Evolutionary conservation across 129 eudicot genomes (phyloP), one percentile per base, ranked within the genome.

Genomic region (Helichrysum umbraculigerum): DNA sequence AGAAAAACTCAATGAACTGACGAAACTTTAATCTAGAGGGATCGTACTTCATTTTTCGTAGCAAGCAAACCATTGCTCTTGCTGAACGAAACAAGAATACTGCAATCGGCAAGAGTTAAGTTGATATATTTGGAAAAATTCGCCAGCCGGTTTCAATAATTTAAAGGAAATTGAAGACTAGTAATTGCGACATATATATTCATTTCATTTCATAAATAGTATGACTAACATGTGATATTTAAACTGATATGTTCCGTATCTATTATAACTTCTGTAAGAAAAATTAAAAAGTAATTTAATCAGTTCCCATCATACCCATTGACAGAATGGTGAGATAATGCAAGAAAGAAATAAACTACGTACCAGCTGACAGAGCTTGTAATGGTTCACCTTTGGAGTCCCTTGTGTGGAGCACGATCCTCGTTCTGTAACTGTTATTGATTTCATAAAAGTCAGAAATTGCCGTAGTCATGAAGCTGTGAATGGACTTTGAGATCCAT

Each of bases 361-460:
- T 64, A 64, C 69, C 69, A 32, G 44, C 69, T 64, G 44, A 30
- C 1, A 64, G 69, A 16, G 44, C 69, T 64, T 64, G 69, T 64
- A 64, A 6, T 14, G 69, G 44, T 34, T 64, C 22, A 32, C 69
- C 69, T 15, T 32, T 16, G 42, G 69, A 64, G 44, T 64, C 69
- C 5, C 69, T 64, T 30, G 69, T 64, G 69, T 64, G 44, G 69
- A 64, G 19, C 16, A 64, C 44, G 44, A 64, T 64, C 44, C 20
- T 64, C 14, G 44, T 64, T 12, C 44, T 64, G 69, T 34, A 64
- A 16, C 16, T 64, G 69, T 32, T 16, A 64, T 64, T 64, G 7
- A 32, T n/a, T 64, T 17, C 69, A 32, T 32, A 64, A 16, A 64
- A 64, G 11, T 64, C 69, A 64, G 68, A 64, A 0, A 64, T 34